phyloP scores from a whole-genome alignment of 192 early-diverging fungal species.

The Linnemannia elongata region DNA sequence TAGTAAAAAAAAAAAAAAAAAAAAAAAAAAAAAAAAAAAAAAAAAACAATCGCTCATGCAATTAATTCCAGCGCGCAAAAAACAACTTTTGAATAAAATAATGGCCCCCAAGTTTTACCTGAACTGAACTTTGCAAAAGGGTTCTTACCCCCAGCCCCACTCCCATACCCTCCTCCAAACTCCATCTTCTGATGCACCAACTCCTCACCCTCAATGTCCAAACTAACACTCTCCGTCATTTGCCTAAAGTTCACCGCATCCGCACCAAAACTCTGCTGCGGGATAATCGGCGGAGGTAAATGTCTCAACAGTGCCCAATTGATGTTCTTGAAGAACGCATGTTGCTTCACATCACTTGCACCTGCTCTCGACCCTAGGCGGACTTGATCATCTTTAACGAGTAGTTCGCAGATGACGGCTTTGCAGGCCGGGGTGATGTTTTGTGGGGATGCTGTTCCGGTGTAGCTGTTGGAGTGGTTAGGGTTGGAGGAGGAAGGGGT shows the following conservation, averaged over 20 bases:
- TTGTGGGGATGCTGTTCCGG: background rate
- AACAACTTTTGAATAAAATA: background rate
- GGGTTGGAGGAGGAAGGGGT: background rate
- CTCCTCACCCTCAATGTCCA: constrained; percentile 77
- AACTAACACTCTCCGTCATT: constrained; percentile 72
- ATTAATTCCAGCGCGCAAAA: too few species aligned
- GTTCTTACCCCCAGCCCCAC: constrained; percentile 51
- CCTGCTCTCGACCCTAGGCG: constrained; percentile 91
- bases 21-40: too few species aligned
- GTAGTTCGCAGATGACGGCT: constrained; percentile 83
- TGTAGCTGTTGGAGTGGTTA: background rate
- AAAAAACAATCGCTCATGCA: too few species aligned
- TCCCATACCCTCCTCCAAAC: background rate
- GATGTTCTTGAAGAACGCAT: constrained; percentile 90
- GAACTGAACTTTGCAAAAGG: constrained; percentile 74
- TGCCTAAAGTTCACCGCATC: constrained; percentile 80
- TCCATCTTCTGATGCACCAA: constrained; percentile 34
- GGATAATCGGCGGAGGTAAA: constrained; percentile 87
- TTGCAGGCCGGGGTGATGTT: constrained; percentile 66
- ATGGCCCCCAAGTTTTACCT: constrained; percentile 41
- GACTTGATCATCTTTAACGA: constrained; percentile 91
- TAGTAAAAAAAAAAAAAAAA: background rate
- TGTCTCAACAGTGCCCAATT: constrained; percentile 96
- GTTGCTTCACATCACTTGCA: constrained; percentile 93
- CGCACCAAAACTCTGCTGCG: constrained; percentile 67